Base-by-base conservation (phyloP, 768 basidiomycete species). In the Boletales sp. region DNA sequence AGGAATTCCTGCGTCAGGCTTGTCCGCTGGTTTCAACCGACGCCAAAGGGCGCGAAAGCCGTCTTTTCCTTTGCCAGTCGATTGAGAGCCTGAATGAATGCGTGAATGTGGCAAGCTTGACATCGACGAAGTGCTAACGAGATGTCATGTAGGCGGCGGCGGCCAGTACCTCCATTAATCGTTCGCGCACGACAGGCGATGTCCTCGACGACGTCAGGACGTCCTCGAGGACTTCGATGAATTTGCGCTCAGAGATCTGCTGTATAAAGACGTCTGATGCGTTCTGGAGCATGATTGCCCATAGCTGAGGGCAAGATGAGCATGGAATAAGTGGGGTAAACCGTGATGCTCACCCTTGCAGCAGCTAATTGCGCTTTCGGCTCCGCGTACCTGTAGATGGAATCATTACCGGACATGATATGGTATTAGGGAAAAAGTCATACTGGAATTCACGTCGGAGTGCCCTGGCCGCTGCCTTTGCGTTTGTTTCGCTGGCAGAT, bases 241-340 rank as follows among this genome's bases (percentile, higher is more conserved):
- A 93, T 63, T 92, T 92, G 59, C 83, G 82, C 31, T 83, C 74
- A 13, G 81, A 77, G 35, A 82, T 84, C 57, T 89, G 84, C 12
- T 76, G 66, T 33, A 90, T 78, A 60, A 94, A 92, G 13, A 79
- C 61, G 10, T 85, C 81, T 1, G 83, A 79, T 4, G 84, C 84
- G 61, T 94, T 94, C 28, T 83, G 82, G 34, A 94, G 77, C 85
- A 94, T 87, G 57, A 94, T 85, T 3, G 91, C 86, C 93, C 92
- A 94, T 8, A 96, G 63, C 87, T 90, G 54, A 18, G 7, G 28
- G 30, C 21, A 28, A 33, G 43, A 42, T 59, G 8, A 51, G 53
- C 35, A 42, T 14, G 32, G 25, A 8, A 40, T 30, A 17, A 41
- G 48, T 6, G 41, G 19, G 36, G 44, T 8, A 44, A 39, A 30